Evolutionary conservation across 2,329 filamentous ascomycete genomes (phyloP), one percentile per base, ranked within the genome.

Genomic region (Arthroderma sp.): DNA sequence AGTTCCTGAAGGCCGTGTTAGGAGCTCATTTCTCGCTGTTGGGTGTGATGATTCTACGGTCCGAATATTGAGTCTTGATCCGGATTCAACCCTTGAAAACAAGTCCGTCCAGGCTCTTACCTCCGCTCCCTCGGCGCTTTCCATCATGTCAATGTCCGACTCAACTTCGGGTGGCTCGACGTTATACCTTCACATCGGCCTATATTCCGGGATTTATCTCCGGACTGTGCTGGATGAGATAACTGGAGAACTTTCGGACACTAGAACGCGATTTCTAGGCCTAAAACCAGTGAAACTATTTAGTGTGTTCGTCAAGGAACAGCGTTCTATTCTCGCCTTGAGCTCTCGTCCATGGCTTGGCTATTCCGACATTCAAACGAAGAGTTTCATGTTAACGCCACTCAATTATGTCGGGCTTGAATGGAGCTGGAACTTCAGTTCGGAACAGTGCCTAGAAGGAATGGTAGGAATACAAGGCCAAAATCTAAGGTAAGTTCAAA

Each of bases 11-110:
- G 91, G 93, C 29, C 80, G 87, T 40, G 70, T 89, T 36, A 76
- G 93, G 60, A 94, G 88, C 61, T 86, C 85, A 1, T 98, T 93
- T 67, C 72, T 96, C 43, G 93, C 93, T 37, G 89, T 99, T 38
- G 93, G 93, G 4, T 96, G 89, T 59, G 91, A 95, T 56, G 91
- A 99, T 63, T 87, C 85, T 47, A 96, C 91, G 0, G 91, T 98
- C 43, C 83, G 91, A 43, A 86, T 98, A 43, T 74, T 94, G 44
- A 94, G 87, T 57, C 68, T 95, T 29, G 86, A 93, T 56, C 86
- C 87, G 0, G 88, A 95, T 52, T 83, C 85, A 2, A 94, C 87
- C 0, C 69, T 98, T 7, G 86, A 94, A 61, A 91, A 83, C 62
- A 94, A 94, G 59, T 95, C 87, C 3, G 85, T 98, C 2, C 91